Evolutionary conservation across 2,329 filamentous ascomycete species (phyloP).

Genomic region (Aspergillus tubingensis): DNA sequence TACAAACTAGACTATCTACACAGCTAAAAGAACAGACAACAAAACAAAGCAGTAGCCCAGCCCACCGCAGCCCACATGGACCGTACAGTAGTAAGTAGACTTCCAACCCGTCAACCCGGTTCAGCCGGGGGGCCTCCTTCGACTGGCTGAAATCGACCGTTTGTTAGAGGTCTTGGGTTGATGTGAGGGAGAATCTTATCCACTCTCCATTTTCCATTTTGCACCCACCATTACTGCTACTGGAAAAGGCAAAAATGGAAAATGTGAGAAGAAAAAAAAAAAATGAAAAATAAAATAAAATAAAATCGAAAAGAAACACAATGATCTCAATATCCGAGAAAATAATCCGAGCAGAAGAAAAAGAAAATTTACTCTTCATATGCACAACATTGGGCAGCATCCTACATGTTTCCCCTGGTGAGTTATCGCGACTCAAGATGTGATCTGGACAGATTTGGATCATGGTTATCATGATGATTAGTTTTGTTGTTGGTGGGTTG

Average conservation of each 20-base stretch:
- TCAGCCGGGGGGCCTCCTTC: conserved; percentile 25
- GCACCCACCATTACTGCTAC: neutral
- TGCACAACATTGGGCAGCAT: conserved; percentile 10
- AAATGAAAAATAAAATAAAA: neutral
- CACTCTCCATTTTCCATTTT: conserved; percentile 4
- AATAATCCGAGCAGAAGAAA: neutral
- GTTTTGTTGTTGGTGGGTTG: no score
- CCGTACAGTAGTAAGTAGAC: conserved; percentile 8
- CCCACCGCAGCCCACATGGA: conserved; percentile 31
- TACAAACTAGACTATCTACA: neutral
- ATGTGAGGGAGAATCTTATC: conserved; percentile 17
- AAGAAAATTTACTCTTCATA: conserved; percentile 1
- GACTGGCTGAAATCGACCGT: conserved; percentile 15
- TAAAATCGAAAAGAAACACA: neutral
- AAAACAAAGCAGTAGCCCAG: conserved; percentile 20
- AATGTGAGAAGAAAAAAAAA: conserved; percentile 3
- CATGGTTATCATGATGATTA: neutral
- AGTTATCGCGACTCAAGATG: neutral
- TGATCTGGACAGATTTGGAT: neutral
- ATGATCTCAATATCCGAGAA: neutral
- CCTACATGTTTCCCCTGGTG: conserved; percentile 7
- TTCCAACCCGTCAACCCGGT: conserved; percentile 33
- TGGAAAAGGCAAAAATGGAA: conserved; percentile 4
- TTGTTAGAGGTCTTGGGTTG: conserved; percentile 8
- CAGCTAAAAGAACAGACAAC: conserved; percentile 13